Base-by-base conservation (phyloP, 495 filamentous ascomycete genomes). In the Collariella sp. region DNA sequence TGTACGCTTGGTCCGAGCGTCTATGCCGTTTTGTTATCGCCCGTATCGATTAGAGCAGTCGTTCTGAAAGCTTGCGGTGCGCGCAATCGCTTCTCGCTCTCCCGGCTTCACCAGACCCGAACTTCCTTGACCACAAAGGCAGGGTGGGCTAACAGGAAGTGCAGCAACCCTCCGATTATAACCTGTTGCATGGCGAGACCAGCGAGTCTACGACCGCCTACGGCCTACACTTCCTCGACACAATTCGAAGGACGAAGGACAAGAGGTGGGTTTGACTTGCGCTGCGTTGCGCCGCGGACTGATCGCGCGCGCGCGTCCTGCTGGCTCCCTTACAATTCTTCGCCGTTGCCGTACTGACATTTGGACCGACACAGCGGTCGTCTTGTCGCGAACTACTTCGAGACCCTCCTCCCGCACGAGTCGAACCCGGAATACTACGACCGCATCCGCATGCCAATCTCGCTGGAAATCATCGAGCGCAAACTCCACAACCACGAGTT, bases 401-500 rank as follows among this genome's bases (percentile, higher is more conserved):
- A 87, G 53, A 76, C 71, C 2, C 79, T 91, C 22, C 82, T 86
- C 29, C 76, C 80, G 46, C 72, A 76, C 65, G 76, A 79, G 51
- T 67, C 76, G 35, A 72, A 85, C 52, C 76, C 81, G n/a, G 79
- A 85, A 20, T 94, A 93, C 64, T 91, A 89, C 67, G 72, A 81
- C 48, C 71, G 77, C 44, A 88, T 85, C 50, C 76, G 77, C 41
- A 75, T 87, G 51, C 89, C 88, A 1, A 83, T 94, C 49, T 85
- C 88, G 0, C 70, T 94, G 34, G 81, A 88, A 52, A 81, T 75
- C 2, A 85, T 94, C 42, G 83, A 88, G 69, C 75, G 65, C n/a
- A 88, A 86, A 67, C 73, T 91, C 31, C 70, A 78, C 22, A 72
- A 76, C 19, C 69, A 77, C 35, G 77, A 81, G 52, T 94, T 89